These are phyloP conservation scores for Diplosphaera chodatii DNA, from an alignment of 139 green algal genomes.

Conservation along the genomic window DNA sequence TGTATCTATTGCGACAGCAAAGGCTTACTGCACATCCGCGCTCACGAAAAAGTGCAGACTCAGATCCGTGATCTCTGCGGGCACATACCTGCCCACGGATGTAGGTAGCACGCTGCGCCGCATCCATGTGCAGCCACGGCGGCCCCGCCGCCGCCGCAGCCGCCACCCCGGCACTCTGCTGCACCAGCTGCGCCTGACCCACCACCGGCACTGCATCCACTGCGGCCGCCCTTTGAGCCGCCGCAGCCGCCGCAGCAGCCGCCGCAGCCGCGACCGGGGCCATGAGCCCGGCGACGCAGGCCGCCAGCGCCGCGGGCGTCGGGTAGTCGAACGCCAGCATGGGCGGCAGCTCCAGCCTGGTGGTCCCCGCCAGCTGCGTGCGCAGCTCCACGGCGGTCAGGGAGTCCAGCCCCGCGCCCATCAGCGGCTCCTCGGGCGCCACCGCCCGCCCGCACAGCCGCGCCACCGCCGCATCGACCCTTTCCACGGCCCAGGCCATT, in stretches of 20 bases:
- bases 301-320: neutral
- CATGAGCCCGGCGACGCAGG: neutral
- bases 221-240: neutral
- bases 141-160: neutral
- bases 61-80: too few relatives aligned
- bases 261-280: too few relatives aligned
- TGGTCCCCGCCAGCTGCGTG: conserved; percentile 29
- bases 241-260: too few relatives aligned
- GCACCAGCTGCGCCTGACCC: too few relatives aligned
- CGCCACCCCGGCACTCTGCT: neutral
- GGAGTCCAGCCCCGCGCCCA: conserved; percentile 60
- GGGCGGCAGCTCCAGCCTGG: neutral
- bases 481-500: neutral
- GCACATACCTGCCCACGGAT: neutral
- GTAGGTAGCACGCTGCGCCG: neutral
- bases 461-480: neutral
- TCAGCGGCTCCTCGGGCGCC: conserved; percentile 12
- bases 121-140: neutral
- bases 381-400: conserved; percentile 62
- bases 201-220: neutral
- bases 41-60: too few relatives aligned
- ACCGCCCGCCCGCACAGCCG: conserved; percentile 10
- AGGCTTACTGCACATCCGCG: too few relatives aligned
- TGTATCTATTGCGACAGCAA: too few relatives aligned
- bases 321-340: conserved; percentile 2